phyloP scores from a whole-genome alignment of 2,329 filamentous ascomycete species.

The Botrytis sinoallii region DNA sequence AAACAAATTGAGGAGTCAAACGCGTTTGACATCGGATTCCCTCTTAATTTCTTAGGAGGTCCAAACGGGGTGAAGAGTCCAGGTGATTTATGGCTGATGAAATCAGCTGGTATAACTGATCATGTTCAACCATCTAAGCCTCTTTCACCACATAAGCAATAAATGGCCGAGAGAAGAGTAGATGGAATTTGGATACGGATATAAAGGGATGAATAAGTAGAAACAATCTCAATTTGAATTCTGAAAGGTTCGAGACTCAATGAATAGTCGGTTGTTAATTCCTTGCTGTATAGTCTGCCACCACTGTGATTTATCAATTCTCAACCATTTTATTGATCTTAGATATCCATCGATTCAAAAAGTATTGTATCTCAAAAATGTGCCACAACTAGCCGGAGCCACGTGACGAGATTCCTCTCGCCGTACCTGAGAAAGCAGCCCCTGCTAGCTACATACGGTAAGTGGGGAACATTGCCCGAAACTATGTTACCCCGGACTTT shows the following conservation, averaged over 20 bases:
- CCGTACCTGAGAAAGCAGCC: not conserved
- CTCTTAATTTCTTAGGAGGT: constrained; percentile 54
- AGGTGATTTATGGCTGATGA: constrained; percentile 33
- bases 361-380: not conserved
- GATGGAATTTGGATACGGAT: not conserved
- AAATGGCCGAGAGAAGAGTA: not conserved
- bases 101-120: constrained; percentile 48
- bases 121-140: constrained; percentile 44
- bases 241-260: too few species aligned
- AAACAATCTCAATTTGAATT: not conserved
- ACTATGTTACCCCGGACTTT: constrained; percentile 9
- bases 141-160: not conserved
- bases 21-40: constrained; percentile 66
- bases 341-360: too few species aligned
- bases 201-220: not conserved
- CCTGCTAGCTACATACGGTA: not conserved
- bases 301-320: too few species aligned
- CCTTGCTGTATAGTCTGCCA: too few species aligned
- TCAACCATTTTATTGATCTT: too few species aligned
- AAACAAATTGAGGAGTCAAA: constrained; percentile 61
- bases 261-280: too few species aligned
- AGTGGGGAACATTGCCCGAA: constrained; percentile 5
- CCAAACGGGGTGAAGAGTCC: constrained; percentile 31
- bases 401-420: not conserved
- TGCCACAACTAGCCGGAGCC: not conserved